Base-by-base conservation (phyloP, 148 eudicot species). In the Vaccinium macrocarpon region DNA sequence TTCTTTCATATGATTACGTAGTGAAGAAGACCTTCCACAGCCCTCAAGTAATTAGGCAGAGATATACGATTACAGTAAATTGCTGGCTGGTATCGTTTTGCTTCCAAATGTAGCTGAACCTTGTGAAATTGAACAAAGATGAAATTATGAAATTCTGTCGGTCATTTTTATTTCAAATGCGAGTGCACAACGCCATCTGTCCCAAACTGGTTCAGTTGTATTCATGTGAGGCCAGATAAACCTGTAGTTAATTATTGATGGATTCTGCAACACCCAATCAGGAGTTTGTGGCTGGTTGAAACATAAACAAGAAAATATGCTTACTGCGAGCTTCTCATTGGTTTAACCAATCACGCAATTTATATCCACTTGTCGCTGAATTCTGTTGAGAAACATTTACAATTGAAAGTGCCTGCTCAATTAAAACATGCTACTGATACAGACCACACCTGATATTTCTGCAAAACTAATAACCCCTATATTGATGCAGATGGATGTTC, bases 401-500 rank as follows among this genome's bases (percentile, higher is more conserved):
- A 13, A 52, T 8, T 68, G 29, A 74, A 21, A 10, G 38, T 7
- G 25, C 57, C 51, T 42, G 11, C 32, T 64, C n/a, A n/a, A 62
- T 14, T 62, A 29, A 23, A n/a, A 42, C 35, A 50, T 75, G 50
- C 11, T 19, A 35, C 21, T 35, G 53, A 10, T 21, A 38, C 18
- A 27, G 14, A 49, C 29, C 73, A 68, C 6, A 4, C 7, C 12
- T 23, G 5, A 13, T 38, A 13, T 68, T 38, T 48, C 51, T 25
- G 48, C 50, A 46, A 57, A 78, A 84, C 51, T 76, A 56, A 62
- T 81, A 27, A 1, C 78, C 25, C 42, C 14, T 68, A 8, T 52
- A 42, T 23, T 85, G 75, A 7, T 83, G 66, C 93, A 96, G 99
- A 96, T 93, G 97, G 97, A 94, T 86, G 95, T 96, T 78, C 99